A percentile compares a stretch with the other conserved stretches of the same genome.
These are phyloP conservation scores for Aureobasidium pullulans DNA, from an alignment of 2,329 filamentous ascomycete genomes.

Conservation along the genomic window DNA sequence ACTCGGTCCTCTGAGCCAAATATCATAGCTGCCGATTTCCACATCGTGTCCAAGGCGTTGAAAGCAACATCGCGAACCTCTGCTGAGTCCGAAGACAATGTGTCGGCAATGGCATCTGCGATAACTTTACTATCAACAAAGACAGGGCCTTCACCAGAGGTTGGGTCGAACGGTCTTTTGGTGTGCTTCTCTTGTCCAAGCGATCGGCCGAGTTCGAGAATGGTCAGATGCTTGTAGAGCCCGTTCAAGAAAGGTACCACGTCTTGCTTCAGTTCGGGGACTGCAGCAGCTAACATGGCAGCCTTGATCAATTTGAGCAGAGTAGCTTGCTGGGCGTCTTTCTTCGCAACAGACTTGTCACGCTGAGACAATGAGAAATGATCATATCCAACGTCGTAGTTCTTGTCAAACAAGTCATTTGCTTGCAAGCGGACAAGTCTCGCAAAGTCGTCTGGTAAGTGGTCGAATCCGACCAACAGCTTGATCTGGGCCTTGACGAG, in stretches of 20 bases:
- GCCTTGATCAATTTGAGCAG: slow-evolving; percentile 86
- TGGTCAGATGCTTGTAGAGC: slow-evolving; percentile 80
- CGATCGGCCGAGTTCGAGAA: slow-evolving; percentile 83
- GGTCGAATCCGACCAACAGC: slow-evolving; percentile 79
- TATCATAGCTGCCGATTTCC: slow-evolving; percentile 67
- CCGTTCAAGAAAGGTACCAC: slow-evolving; percentile 70
- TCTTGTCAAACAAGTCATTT: slow-evolving; percentile 70
- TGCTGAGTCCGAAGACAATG: slow-evolving; percentile 74
- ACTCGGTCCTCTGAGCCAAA: slow-evolving; percentile 68
- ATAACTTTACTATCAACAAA: slow-evolving; percentile 81
- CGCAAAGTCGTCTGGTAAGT: slow-evolving; percentile 80
- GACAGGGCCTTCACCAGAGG: slow-evolving; percentile 77
- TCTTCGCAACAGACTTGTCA: slow-evolving; percentile 78
- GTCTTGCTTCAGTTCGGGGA: slow-evolving; percentile 71
- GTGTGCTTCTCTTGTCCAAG: slow-evolving; percentile 71
- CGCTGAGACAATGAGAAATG: slow-evolving; percentile 69
- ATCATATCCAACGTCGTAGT: slow-evolving; percentile 62
- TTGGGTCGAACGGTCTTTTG: slow-evolving; percentile 73
- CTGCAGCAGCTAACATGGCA: slow-evolving; percentile 73
- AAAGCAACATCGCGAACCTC: slow-evolving; percentile 78
- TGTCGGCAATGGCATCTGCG: slow-evolving; percentile 84
- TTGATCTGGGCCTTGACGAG: slow-evolving; percentile 86
- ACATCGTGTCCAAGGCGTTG: slow-evolving; percentile 67
- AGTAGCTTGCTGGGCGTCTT: slow-evolving; percentile 71
- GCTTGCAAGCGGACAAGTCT: slow-evolving; percentile 80